Evolutionary conservation across 2,329 filamentous ascomycete species (phyloP).

Genomic region (Sporothrix brunneoviolacea): DNA sequence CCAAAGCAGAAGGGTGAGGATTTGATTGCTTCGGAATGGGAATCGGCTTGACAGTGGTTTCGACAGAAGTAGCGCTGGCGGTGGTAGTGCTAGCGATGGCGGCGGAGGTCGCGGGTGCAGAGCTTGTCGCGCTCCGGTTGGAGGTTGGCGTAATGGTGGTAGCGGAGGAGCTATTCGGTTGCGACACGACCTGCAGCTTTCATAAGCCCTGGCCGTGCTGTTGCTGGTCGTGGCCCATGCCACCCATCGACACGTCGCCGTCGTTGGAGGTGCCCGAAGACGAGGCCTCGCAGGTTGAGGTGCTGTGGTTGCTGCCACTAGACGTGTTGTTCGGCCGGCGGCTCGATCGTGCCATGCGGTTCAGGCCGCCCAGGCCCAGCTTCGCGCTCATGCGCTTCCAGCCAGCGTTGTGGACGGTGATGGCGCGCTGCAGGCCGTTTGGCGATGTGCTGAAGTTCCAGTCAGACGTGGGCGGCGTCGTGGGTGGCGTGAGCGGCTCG

Average conservation of each 20-base stretch:
- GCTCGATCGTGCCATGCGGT: constrained; percentile 43
- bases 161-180: constrained; percentile 27
- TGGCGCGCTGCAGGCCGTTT: constrained; percentile 46
- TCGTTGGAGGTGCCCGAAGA: constrained; percentile 20
- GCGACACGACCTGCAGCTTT: constrained; percentile 52
- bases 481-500: constrained; percentile 69
- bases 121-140: constrained; percentile 21
- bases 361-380: constrained; percentile 40
- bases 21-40: not conserved
- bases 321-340: constrained; percentile 36
- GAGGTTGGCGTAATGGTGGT: constrained; percentile 23
- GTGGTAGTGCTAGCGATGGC: constrained; percentile 14
- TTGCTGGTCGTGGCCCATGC: constrained; percentile 28
- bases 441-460: constrained; percentile 47
- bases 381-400: constrained; percentile 62
- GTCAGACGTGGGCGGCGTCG: constrained; percentile 59
- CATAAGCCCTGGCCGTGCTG: constrained; percentile 36
- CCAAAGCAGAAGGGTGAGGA: not conserved
- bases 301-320: constrained; percentile 32
- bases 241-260: constrained; percentile 30
- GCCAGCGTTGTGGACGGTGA: constrained; percentile 48
- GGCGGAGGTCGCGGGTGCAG: not conserved
- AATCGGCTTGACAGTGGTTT: constrained; percentile 15
- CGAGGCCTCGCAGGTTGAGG: constrained; percentile 24
- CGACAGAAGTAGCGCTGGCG: constrained; percentile 17